A percentile compares a stretch with the other conserved stretches of the same genome.
These are phyloP conservation scores for Lyophyllum decastes DNA, from an alignment of 768 basidiomycete species.

Conservation along the genomic window DNA sequence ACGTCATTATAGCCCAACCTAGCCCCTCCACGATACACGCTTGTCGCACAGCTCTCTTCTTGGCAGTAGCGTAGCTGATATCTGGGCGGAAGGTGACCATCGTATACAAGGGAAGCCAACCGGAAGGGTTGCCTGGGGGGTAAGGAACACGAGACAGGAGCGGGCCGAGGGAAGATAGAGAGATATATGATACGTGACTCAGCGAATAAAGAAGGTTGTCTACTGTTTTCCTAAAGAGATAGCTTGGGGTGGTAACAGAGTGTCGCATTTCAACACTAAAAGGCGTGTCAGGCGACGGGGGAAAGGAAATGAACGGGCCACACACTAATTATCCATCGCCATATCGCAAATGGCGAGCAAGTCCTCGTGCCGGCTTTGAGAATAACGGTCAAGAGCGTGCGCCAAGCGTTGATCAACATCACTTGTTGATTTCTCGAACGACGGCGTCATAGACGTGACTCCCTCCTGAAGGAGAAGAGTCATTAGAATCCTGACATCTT, in stretches of 20 bases:
- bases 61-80: conserved; percentile 84
- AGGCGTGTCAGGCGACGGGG: conserved; percentile 12
- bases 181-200: conserved; percentile 49
- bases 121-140: conserved; percentile 57
- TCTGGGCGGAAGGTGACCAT: conserved; percentile 99
- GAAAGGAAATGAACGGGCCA: conserved; percentile 21
- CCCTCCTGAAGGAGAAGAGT: conserved; percentile 71
- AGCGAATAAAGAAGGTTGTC: conserved; percentile 75
- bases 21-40: conserved; percentile 54
- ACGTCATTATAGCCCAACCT: conserved; percentile 48
- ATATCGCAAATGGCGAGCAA: conserved; percentile 88
- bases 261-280: conserved; percentile 92
- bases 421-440: conserved; percentile 27
- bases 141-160: conserved; percentile 55
- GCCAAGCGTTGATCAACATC: conserved; percentile 58
- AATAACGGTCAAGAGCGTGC: conserved; percentile 75
- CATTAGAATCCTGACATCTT: conserved; percentile 91
- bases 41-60: conserved; percentile 71
- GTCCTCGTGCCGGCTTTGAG: conserved; percentile 82
- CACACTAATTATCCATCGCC: conserved; percentile 97
- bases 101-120: conserved; percentile 93
- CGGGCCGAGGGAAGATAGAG: conserved; percentile 47
- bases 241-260: conserved; percentile 79
- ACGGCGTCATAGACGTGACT: conserved; percentile 50
- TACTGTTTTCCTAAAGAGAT: conserved; percentile 76